Base-by-base conservation (phyloP, 345 rosid genomes). In the Draba incana region DNA sequence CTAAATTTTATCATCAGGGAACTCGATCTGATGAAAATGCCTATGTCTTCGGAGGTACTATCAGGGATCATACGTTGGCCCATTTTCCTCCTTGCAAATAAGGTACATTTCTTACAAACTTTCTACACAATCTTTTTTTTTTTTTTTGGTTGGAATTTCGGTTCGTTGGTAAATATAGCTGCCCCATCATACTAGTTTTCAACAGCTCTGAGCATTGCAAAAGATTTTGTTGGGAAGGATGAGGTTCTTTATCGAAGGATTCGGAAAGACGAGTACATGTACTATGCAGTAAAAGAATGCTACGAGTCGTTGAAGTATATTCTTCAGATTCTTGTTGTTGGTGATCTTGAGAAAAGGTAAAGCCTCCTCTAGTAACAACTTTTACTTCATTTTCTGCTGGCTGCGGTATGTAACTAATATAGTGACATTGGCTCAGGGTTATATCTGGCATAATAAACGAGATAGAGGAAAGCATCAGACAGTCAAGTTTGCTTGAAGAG, bases 201-300 rank as follows among this genome's bases (percentile, higher is more conserved):
- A 77, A 88, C 84, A 24, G 97, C 94, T 68, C 62, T 93, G 75
- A 88, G 92, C 83, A 87, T 93, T 62, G 86, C 96, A 6, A 81
- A 80, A 80, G 92, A 90, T 75, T 93, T 88, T 77, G 68, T 27
- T 6, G 94, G 87, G 66, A 83, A 86, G 80, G 94, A 88, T 31
- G 78, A 79, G 61, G 70, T 20, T 70, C 98, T 93, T 49, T 75
- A 77, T 64, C 78, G 82, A 75, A 93, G 81, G 83, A 81, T 93
- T 66, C 86, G 78, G 57, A 93, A 77, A 68, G 98, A 93, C 74
- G 83, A 84, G 80, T 87, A 85, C 83, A 93, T 93, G 98, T 82
- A 84, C 78, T 74, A 66, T 70, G 96, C 96, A 53, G 86, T 87
- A 44, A 88, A 74, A 77, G 98, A 93, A 78, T 84, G 97, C 79